Conservation (phyloP, 139 green algal species). For the Tetraselmis striata region DNA sequence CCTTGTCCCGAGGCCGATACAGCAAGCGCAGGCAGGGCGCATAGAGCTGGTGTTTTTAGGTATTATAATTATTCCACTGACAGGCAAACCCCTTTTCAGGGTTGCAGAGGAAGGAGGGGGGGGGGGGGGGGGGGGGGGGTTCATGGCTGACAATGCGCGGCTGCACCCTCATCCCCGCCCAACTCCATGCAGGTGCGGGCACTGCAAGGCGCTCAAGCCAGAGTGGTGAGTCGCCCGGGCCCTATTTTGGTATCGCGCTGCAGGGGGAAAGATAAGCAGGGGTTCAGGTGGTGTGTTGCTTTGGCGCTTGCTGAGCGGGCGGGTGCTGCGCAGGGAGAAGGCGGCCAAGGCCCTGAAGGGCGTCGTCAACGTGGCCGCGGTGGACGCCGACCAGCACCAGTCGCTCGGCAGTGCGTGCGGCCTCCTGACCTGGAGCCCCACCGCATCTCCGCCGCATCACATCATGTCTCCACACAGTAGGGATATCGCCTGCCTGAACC, state of each 20-base stretch:
- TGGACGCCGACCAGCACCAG: slow-evolving; percentile 9
- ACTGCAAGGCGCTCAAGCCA: slow-evolving; percentile 50
- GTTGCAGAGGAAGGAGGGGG: too few relatives aligned
- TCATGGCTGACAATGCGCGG: too few relatives aligned
- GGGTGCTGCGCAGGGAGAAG: slow-evolving; percentile 32
- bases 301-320: slow-evolving; percentile 14
- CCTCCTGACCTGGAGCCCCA: not conserved
- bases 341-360: slow-evolving; percentile 58
- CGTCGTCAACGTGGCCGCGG: slow-evolving; percentile 54
- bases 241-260: too few relatives aligned
- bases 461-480: not conserved
- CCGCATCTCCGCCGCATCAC: slow-evolving; percentile 24
- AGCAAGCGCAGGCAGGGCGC: too few relatives aligned
- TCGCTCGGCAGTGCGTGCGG: not conserved
- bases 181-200: slow-evolving; percentile 54
- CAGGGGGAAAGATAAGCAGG: not conserved
- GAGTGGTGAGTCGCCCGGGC: slow-evolving; percentile 35
- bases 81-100: too few relatives aligned
- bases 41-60: too few relatives aligned
- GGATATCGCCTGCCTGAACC: too few relatives aligned
- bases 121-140: too few relatives aligned
- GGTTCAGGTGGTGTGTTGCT: not conserved
- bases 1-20: too few relatives aligned
- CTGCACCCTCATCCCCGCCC: too few relatives aligned
- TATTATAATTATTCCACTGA: too few relatives aligned